Evolutionary conservation across 1,284 basidiomycete genomes (phyloP).

Genomic region (Trichosporon sp.): DNA sequence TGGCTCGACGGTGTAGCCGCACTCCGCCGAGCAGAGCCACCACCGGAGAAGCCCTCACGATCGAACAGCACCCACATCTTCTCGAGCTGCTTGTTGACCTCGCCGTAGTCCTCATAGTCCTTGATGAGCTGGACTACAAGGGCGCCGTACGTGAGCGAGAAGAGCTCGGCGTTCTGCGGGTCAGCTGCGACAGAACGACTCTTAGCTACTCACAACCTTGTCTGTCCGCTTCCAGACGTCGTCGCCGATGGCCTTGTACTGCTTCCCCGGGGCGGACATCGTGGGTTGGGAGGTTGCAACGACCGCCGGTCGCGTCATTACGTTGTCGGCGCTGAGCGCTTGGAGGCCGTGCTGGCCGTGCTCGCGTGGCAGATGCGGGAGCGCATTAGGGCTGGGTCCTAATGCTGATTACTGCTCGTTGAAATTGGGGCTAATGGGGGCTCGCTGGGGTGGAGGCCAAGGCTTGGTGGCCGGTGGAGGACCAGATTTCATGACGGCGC

Average conservation of each 20-base stretch:
- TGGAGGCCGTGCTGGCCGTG: too few relatives aligned
- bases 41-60: not conserved
- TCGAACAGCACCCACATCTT: conserved; percentile 54
- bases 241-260: conserved; percentile 56
- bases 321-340: not conserved
- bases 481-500: not conserved
- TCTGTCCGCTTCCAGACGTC: conserved; percentile 90
- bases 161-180: conserved; percentile 80
- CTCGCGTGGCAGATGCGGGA: not conserved
- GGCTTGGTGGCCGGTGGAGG: not conserved
- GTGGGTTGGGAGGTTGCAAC: conserved; percentile 8
- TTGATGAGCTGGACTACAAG: conserved; percentile 97
- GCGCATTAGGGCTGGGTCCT: not conserved
- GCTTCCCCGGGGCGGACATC: conserved; percentile 32
- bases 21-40: too few relatives aligned
- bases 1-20: too few relatives aligned
- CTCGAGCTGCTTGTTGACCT: conserved; percentile 64
- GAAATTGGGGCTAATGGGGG: not conserved
- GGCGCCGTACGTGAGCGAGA: conserved; percentile 94
- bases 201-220: conserved; percentile 67
- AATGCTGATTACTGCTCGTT: not conserved
- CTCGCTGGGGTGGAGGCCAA: not conserved
- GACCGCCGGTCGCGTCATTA: not conserved
- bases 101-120: conserved; percentile 95
- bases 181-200: not conserved